phyloP scores from a whole-genome alignment of 257 asterid species.

The Perilla frutescens region DNA sequence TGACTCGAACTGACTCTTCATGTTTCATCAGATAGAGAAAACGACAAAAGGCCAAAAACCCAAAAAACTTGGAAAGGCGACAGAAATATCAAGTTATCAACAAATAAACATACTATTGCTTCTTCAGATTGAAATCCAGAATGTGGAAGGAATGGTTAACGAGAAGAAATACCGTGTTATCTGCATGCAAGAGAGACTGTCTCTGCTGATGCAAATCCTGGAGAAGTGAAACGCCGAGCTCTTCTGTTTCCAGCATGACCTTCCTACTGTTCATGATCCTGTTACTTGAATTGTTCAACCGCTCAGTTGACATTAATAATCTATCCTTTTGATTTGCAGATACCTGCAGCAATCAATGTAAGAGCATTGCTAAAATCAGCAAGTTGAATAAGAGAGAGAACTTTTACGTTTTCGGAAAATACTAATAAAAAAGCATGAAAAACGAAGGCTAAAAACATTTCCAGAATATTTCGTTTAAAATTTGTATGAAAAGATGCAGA shows the following conservation, averaged over 20 bases:
- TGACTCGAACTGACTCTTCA: neutral
- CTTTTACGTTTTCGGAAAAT: neutral
- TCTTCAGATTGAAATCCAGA: conserved; percentile 10
- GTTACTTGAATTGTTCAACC: conserved; percentile 66
- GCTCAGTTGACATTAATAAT: conserved; percentile 60
- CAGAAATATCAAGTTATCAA: neutral
- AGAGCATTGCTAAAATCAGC: conserved; percentile 1
- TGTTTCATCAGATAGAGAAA: neutral
- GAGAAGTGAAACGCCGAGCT: conserved; percentile 88
- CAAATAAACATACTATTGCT: neutral
- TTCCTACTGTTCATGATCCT: conserved; percentile 75
- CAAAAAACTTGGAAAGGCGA: too few relatives aligned
- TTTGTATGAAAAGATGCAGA: neutral
- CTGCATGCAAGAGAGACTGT: conserved; percentile 72
- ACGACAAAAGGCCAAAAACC: neutral
- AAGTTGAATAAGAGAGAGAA: too few relatives aligned
- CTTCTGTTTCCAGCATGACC: conserved; percentile 91
- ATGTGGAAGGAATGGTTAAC: neutral
- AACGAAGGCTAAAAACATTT: neutral
- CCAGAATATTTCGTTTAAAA: conserved; percentile 13
- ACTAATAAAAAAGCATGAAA: neutral
- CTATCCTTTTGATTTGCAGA: conserved; percentile 80
- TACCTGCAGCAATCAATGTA: conserved; percentile 48
- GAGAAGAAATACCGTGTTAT: conserved; percentile 60
- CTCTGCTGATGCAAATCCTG: conserved; percentile 84